Evolutionary conservation across 1,284 basidiomycete genomes (phyloP).

Genomic region (Ganoderma lingzhi): DNA sequence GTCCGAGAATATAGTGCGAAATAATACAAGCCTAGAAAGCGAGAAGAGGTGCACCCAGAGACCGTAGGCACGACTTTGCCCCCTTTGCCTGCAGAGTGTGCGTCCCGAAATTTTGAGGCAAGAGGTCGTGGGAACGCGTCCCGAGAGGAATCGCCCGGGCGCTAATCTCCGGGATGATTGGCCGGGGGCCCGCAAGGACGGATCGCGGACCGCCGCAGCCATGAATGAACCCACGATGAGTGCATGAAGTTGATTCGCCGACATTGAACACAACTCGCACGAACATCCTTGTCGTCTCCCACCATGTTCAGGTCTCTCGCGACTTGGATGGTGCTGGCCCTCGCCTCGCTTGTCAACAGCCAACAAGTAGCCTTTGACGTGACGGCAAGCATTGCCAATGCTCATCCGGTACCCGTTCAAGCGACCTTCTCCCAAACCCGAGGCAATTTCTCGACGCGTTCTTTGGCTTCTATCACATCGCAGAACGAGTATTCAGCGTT

Average conservation of each 20-base stretch:
- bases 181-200: not conserved
- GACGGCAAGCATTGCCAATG: not conserved
- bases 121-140: conserved; percentile 27
- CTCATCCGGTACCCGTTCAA: not conserved
- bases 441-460: conserved; percentile 23
- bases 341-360: conserved; percentile 16
- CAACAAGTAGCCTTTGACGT: conserved; percentile 22
- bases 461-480: conserved; percentile 42
- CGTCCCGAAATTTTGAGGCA: conserved; percentile 41
- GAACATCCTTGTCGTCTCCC: conserved; percentile 13
- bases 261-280: not conserved
- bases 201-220: not conserved
- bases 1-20: conserved; percentile 25
- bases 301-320: conserved; percentile 24
- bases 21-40: conserved; percentile 11
- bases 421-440: conserved; percentile 14
- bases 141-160: conserved; percentile 13
- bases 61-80: conserved; percentile 9
- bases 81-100: conserved; percentile 12
- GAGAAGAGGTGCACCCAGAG: conserved; percentile 6
- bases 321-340: not conserved
- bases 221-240: not conserved
- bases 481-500: conserved; percentile 52
- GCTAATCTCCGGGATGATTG: not conserved
- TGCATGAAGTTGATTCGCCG: not conserved